Conservation (phyloP, 1,284 basidiomycete genomes). For the Leccinum fallax region DNA sequence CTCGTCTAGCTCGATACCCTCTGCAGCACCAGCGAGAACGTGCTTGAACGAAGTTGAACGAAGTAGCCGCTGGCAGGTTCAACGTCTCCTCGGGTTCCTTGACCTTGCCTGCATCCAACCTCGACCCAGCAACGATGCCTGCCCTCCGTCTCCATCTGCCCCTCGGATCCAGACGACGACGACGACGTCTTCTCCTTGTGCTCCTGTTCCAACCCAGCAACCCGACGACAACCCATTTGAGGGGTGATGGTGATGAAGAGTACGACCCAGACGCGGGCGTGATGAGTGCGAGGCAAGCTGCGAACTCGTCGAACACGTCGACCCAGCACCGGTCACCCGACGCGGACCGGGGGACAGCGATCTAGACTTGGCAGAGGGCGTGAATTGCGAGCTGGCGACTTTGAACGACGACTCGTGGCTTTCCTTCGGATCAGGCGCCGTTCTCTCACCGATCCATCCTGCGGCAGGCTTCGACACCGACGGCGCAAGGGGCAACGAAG, state of each 20-base stretch:
- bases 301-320: slow-evolving; percentile 13
- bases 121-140: too few species aligned
- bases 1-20: slow-evolving; percentile 87
- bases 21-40: slow-evolving; percentile 96
- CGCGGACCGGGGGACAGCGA: slow-evolving; percentile 22
- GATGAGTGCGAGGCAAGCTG: slow-evolving; percentile 12
- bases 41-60: slow-evolving; percentile 82
- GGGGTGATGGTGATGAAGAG: slow-evolving; percentile 15
- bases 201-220: too few species aligned
- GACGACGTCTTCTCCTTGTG: too few species aligned
- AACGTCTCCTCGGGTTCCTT: slow-evolving; percentile 90
- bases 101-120: slow-evolving; percentile 44
- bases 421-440: background rate
- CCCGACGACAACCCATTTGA: slow-evolving; percentile 1
- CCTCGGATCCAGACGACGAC: too few species aligned
- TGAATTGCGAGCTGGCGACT: background rate
- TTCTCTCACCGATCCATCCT: slow-evolving; percentile 11
- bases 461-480: slow-evolving; percentile 9
- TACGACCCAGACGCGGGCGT: slow-evolving; percentile 12
- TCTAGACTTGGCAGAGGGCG: slow-evolving; percentile 13
- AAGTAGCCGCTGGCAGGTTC: slow-evolving; percentile 91
- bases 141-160: too few species aligned
- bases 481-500: slow-evolving; percentile 11
- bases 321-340: slow-evolving; percentile 2
- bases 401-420: background rate